These are phyloP conservation scores for Cucumis cinereus DNA, from an alignment of 306 rosid genomes.

Conservation along the genomic window DNA sequence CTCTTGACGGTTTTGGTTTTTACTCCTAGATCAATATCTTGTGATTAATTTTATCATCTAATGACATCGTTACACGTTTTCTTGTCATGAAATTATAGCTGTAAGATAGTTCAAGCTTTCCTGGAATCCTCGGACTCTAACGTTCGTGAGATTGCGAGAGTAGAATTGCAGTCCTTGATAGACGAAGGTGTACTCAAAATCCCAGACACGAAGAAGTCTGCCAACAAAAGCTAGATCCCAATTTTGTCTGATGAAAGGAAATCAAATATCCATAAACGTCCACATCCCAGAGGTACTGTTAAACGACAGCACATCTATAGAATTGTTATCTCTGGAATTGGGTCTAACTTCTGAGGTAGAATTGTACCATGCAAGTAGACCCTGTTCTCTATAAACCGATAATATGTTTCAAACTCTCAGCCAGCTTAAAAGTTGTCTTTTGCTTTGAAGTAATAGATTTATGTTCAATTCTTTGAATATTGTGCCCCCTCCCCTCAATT, in stretches of 20 bases:
- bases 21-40: neutral
- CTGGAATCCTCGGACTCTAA: constrained; percentile 52
- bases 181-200: constrained; percentile 40
- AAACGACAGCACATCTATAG: neutral
- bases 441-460: neutral
- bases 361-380: constrained; percentile 1
- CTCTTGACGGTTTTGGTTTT: neutral
- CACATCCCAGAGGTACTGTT: neutral
- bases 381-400: neutral
- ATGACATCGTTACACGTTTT: neutral
- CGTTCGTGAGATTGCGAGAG: constrained; percentile 33
- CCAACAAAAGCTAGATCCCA: neutral
- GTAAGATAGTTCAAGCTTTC: constrained; percentile 70
- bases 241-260: neutral
- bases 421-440: neutral
- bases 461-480: neutral
- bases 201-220: constrained; percentile 1
- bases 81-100: constrained; percentile 37
- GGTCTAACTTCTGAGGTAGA: neutral
- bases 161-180: constrained; percentile 62
- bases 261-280: neutral
- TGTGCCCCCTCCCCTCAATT: neutral
- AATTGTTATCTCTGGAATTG: neutral
- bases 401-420: neutral
- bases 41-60: too few species aligned